Base-by-base conservation (phyloP, 179 eudicot genomes). In the Patellifolia procumbens region DNA sequence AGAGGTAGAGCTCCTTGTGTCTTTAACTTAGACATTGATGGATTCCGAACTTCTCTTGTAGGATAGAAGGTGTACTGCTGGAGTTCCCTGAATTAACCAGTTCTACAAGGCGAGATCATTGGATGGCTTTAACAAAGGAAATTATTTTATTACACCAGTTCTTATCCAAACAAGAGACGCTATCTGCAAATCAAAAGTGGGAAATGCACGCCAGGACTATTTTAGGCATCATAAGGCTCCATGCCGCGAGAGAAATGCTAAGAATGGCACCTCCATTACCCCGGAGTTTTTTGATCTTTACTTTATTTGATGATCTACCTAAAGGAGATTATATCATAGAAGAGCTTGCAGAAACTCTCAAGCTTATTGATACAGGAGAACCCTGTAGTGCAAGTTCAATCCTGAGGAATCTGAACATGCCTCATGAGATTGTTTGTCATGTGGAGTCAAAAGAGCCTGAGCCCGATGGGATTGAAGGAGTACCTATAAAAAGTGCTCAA, bases 161-260 rank as follows among this genome's bases (percentile, higher is more conserved):
- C 69, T 70, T 93, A 46, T 71, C 55, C 10, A 85, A 88, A 68
- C 84, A 80, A 63, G 78, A 86, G 16, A 72, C 83, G 9, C 73
- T 83, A 34, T 87, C 89, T 1, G 73, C 82, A 11, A 34, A 76
- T 9, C 88, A 93, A 82, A 81, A 60, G 64, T 91, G 97, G 97
- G 99, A 95, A 80, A 87, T 90, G 90, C 97, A 92, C n/a, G 81
- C 97, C 0, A 89, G 95, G 86, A 89, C 93, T 32, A 87, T 95
- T 59, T 68, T 93, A 35, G 95, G 95, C 32, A 87, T 93, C 46
- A 61, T 89, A 72, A 86, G 99, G 86, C 92, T 95, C 49, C 99
- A 93, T 31, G 97, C 95, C 0, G 93, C 91, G 5, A 75, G 97
- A 81, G 99, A 95, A 81, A 85, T 95, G 99, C 91, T 90, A 48